phyloP scores from a whole-genome alignment of 352 stramenopile genomes.

The Thraustochytrium sp. region DNA sequence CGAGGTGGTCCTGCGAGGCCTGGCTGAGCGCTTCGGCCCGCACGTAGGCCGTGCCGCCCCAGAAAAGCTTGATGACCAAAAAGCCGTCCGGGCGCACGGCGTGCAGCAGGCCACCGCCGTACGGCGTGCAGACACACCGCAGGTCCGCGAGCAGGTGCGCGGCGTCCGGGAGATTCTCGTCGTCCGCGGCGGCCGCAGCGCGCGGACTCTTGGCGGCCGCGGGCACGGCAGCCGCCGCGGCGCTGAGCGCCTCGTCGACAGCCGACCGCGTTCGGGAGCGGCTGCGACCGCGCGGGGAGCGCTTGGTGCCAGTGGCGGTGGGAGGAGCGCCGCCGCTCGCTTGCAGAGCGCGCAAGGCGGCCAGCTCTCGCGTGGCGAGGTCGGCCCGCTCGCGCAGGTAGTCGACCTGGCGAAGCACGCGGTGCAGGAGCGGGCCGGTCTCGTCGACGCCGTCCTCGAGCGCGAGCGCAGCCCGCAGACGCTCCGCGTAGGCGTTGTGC shows the following conservation, averaged over 20 bases:
- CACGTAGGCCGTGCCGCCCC: slow-evolving; percentile 8
- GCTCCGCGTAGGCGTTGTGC: background rate
- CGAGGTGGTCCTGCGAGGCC: background rate
- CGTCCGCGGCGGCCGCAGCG: background rate
- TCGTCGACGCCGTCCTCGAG: background rate
- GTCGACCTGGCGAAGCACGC: background rate
- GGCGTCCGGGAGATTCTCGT: background rate
- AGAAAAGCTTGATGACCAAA: background rate
- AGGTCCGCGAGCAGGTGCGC: background rate
- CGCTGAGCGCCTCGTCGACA: too few species aligned
- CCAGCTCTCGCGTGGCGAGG: background rate
- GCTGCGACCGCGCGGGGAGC: background rate
- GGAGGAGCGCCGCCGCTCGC: background rate
- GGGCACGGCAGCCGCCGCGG: background rate
- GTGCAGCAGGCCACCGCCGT: background rate
- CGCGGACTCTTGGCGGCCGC: background rate
- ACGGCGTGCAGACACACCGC: background rate
- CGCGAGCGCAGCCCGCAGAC: background rate
- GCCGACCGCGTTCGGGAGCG: too few species aligned
- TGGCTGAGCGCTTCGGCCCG: background rate
- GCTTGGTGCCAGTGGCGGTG: background rate
- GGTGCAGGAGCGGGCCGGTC: background rate
- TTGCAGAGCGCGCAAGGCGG: background rate
- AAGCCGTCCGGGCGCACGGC: background rate
- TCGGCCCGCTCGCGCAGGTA: slow-evolving; percentile 11